Base-by-base conservation (phyloP, 306 rosid species). In the Macrotyloma uniflorum region DNA sequence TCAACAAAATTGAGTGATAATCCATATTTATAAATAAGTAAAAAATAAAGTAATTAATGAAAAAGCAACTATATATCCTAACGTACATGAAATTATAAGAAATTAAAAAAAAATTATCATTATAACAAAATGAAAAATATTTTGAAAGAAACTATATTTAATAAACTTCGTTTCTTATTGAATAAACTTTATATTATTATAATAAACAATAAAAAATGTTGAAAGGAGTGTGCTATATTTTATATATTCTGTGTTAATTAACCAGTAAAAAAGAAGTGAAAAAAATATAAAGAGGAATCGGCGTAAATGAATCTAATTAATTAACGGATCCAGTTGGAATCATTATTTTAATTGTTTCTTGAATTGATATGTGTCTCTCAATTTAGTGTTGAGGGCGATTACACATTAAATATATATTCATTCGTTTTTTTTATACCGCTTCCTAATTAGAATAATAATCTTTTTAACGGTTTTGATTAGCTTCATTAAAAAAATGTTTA, bases 221-320 rank as follows among this genome's bases (percentile, higher is more conserved):
- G 6, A 59, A 59, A 14, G 22, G n/a, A 33, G 68, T 15, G 23
- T 32, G 14, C 8, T 15, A 15, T 30, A 8, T 35, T 63, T 63
- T 63, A n/a, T n/a, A n/a, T n/a, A n/a, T n/a, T n/a, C n/a, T n/a
- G 22, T 61, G 30, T 47, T 23, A 24, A 36, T 23, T 1, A 11
- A 43, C 47, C 35, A 45, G 15, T 45, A 15, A 46, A 45, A 74
- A 26, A 42, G 13, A 24, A 26, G 59, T 75, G 59, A 75, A 43
- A 43, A 43, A 5, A 59, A 75, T 51, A 61, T 42, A 4, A 7
- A 32, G 30, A 59, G 59, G 79, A 45, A 75, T 46, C 71, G 6
- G 35, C 62, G 55, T 30, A 75, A 61, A 75, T 30, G 79, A 61
- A 75, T 75, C 46, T 74, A 43, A 43, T 74, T 45, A 19, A 35